phyloP scores from a whole-genome alignment of 768 basidiomycete species.

The Tubosaeta sp. region DNA sequence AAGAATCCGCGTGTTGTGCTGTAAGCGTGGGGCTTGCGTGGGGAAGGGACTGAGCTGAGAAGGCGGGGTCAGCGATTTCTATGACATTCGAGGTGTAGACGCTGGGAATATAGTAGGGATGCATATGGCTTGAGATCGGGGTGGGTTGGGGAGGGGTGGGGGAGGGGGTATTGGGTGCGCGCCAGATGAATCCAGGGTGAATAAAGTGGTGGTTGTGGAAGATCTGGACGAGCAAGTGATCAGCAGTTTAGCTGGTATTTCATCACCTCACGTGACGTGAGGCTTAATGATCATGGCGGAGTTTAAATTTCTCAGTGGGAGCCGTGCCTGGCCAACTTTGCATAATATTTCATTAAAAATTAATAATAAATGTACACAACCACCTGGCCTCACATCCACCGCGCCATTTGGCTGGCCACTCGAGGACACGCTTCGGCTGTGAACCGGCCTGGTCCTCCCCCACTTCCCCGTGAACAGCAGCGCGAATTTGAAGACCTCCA shows the following conservation, averaged over 20 bases:
- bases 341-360: neutral
- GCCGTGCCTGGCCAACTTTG: neutral
- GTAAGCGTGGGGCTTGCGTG: conserved; percentile 9
- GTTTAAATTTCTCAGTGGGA: neutral
- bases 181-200: neutral
- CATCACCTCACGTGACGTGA: neutral
- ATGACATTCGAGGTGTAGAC: conserved; percentile 23
- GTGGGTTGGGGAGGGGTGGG: neutral
- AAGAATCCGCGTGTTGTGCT: conserved; percentile 1
- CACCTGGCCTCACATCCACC: neutral
- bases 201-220: neutral
- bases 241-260: neutral
- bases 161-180: neutral
- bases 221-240: neutral
- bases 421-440: conserved; percentile 22
- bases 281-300: neutral
- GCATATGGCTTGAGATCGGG: conserved; percentile 11
- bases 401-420: neutral
- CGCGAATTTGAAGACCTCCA: conserved; percentile 85
- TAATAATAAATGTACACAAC: neutral
- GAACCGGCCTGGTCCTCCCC: conserved; percentile 65
- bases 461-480: conserved; percentile 71
- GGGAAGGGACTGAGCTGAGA: neutral
- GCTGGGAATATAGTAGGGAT: conserved; percentile 14
- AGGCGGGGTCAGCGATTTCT: conserved; percentile 22